A percentile compares a stretch with the other conserved stretches of the same genome.
phyloP scores from a whole-genome alignment of 768 basidiomycete genomes.

The Tylopilus rubrobrunneus region DNA sequence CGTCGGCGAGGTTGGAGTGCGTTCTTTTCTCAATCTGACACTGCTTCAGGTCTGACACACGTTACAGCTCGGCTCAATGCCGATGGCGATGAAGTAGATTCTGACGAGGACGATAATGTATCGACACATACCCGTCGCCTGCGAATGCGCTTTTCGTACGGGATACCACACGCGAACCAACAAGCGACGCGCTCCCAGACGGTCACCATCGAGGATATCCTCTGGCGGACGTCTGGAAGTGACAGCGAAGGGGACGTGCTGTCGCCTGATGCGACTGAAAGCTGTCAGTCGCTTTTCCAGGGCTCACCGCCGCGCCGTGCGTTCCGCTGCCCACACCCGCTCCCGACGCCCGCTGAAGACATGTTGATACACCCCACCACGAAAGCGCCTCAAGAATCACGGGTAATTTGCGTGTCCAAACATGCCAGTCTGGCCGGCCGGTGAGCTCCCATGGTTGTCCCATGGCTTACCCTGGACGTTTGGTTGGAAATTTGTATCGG shows the following conservation, averaged over 20 bases:
- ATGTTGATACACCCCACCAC: constrained; percentile 37
- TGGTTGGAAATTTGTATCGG: neutral
- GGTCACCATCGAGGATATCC: constrained; percentile 23
- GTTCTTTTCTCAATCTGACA: constrained; percentile 2
- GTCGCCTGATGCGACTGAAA: constrained; percentile 22
- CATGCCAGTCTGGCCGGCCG: constrained; percentile 31
- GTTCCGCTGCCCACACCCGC: constrained; percentile 37
- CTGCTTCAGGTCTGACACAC: constrained; percentile 9
- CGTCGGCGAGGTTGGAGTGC: constrained; percentile 34
- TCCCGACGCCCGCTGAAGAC: constrained; percentile 53
- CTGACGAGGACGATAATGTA: constrained; percentile 50
- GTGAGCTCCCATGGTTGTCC: constrained; percentile 6
- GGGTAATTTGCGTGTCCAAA: constrained; percentile 22
- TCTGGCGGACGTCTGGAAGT: constrained; percentile 23
- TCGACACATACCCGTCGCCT: constrained; percentile 51
- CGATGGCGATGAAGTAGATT: constrained; percentile 62
- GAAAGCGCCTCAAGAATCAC: constrained; percentile 9
- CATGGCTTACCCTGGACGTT: neutral
- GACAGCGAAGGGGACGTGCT: constrained; percentile 18
- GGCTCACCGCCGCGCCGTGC: constrained; percentile 12
- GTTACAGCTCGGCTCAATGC: constrained; percentile 36
- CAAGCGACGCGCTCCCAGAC: constrained; percentile 29
- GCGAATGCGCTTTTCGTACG: constrained; percentile 35
- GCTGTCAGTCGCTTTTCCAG: constrained; percentile 10
- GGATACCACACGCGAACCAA: constrained; percentile 19